A percentile compares a stretch with the other conserved stretches of the same genome.
Evolutionary conservation across 2,329 filamentous ascomycete species (phyloP).

Genomic region (Hymenoscyphus salicellus): DNA sequence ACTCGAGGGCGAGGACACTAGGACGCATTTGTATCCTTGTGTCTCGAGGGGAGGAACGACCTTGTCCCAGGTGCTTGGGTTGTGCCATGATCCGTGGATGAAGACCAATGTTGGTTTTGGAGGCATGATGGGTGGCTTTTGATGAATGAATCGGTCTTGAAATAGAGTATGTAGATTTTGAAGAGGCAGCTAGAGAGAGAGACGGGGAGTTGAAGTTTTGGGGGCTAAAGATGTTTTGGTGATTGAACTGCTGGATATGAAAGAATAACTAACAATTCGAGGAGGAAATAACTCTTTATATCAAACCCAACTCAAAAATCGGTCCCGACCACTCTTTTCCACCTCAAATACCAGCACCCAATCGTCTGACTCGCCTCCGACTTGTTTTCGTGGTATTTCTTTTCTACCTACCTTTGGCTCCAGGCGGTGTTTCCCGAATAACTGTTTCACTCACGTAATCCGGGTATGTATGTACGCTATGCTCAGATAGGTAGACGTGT

Average conservation of each 20-base stretch:
- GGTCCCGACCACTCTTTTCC: not conserved
- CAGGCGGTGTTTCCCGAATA: not conserved
- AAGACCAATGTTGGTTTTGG: constrained; percentile 42
- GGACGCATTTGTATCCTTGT: constrained; percentile 34
- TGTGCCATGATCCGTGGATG: constrained; percentile 49
- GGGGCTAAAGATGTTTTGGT: not conserved
- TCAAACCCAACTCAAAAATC: not conserved
- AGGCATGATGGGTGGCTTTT: constrained; percentile 13
- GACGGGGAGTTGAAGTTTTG: not conserved
- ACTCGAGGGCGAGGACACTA: constrained; percentile 39
- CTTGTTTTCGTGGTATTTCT: not conserved
- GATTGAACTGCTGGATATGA: not conserved
- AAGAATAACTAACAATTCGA: not conserved
- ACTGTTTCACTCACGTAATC: not conserved
- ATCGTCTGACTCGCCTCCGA: not conserved
- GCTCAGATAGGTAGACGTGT: no score
- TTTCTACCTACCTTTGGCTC: not conserved
- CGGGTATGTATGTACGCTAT: not conserved
- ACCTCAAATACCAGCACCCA: not conserved
- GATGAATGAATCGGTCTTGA: not conserved
- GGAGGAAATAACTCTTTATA: not conserved
- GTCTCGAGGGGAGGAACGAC: constrained; percentile 35
- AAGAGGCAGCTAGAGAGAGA: not conserved
- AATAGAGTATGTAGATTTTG: not conserved
- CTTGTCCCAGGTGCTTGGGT: constrained; percentile 38